Evolutionary conservation across 228 moss, liverwort and hornwort species (phyloP), one percentile per base, ranked within the genome.

Genomic region (Sphagnum magellanicum): DNA sequence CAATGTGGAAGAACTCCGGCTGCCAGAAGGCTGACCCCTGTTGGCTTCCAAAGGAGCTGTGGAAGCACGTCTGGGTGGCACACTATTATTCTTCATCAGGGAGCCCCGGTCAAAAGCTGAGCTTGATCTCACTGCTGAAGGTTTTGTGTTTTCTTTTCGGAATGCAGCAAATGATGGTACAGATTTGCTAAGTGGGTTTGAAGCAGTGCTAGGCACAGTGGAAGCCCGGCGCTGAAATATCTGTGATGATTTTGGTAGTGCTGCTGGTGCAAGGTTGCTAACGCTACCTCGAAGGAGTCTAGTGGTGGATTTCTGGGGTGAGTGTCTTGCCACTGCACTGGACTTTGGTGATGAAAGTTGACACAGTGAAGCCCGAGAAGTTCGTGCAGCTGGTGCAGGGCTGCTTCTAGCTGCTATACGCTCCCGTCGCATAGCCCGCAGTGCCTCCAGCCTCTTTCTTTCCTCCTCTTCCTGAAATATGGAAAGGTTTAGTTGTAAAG

Each of bases 71-170:
- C 86, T 52, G 60, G 83, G 64, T 74, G 78, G 70, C 71, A 51
- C 55, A 71, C 75, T 4, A 68, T 74, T 68, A 81, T 90, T 75
- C 50, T 66, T 77, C n/a, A 71, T 71, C 72, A 72, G 81, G 59
- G 79, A 71, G 32, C 79, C 76, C 48, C 79, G 71, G 16, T 83
- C 83, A 49, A 71, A 72, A 52, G 74, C 74, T 4, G 82, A 77
- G 61, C 82, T 82, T 55, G 71, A 82, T 51, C 93, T 83, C 4
- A 83, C 88, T 52, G 76, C 68, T 1, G 91, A 76, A 72, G 90
- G 93, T 60, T 91, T 93, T 5, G 93, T 91, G 14, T 97, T 97
- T 81, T 97, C 97, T 69, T 97, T 97, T 70, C 97, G 71, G 32
- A 97, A 81, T 61, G 93, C 93, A 60, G 81, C 91, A 60, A 93